Conservation (phyloP, 2,329 filamentous ascomycete genomes). For the Talaromyces piceae region DNA sequence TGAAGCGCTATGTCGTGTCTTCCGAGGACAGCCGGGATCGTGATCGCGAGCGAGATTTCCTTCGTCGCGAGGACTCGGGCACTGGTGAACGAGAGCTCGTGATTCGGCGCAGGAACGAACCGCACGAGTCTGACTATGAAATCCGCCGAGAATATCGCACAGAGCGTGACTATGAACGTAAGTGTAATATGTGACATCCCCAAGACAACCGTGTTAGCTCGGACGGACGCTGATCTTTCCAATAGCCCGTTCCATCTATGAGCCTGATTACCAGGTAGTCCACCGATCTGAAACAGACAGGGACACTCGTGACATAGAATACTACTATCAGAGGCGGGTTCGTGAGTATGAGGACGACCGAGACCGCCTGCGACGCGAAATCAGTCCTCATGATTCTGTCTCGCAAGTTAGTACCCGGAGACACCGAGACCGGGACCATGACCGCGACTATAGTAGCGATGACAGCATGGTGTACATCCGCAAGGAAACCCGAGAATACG, state of each 20-base stretch:
- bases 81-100: slow-evolving; percentile 36
- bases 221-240: slow-evolving; percentile 28
- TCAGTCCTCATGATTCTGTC: slow-evolving; percentile 47
- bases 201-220: slow-evolving; percentile 14
- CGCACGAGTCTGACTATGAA: slow-evolving; percentile 43
- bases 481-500: slow-evolving; percentile 39
- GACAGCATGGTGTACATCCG: slow-evolving; percentile 56
- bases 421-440: slow-evolving; percentile 25
- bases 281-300: slow-evolving; percentile 49
- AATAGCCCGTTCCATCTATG: slow-evolving; percentile 47
- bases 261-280: slow-evolving; percentile 53
- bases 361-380: slow-evolving; percentile 33
- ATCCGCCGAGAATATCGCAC: slow-evolving; percentile 36
- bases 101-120: slow-evolving; percentile 40
- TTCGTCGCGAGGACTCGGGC: slow-evolving; percentile 24
- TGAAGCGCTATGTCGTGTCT: slow-evolving; percentile 51
- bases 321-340: slow-evolving; percentile 53
- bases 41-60: slow-evolving; percentile 21
- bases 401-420: slow-evolving; percentile 41
- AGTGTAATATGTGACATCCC: slow-evolving; percentile 18
- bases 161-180: slow-evolving; percentile 40
- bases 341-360: slow-evolving; percentile 49
- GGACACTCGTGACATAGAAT: slow-evolving; percentile 49
- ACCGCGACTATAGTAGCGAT: slow-evolving; percentile 48
- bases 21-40: slow-evolving; percentile 33